These are phyloP conservation scores for Verruconis gallopava DNA, from an alignment of 2,329 filamentous ascomycete species.

Conservation along the genomic window DNA sequence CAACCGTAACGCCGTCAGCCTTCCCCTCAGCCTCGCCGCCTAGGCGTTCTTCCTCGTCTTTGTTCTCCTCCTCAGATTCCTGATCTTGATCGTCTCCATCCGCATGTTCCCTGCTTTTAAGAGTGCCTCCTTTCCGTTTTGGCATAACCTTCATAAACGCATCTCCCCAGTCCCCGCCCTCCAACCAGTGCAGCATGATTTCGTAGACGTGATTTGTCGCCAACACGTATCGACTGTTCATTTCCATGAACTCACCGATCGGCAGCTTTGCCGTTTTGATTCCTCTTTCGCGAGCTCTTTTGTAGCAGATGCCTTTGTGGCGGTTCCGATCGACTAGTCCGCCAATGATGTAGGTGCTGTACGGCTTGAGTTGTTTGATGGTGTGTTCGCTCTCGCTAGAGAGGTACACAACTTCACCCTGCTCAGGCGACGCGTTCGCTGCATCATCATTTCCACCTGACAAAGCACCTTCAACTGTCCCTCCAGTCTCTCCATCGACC, in stretches of 20 bases:
- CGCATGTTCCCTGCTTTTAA: constrained; percentile 10
- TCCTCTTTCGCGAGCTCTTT: constrained; percentile 57
- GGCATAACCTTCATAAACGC: constrained; percentile 84
- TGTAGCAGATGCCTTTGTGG: constrained; percentile 89
- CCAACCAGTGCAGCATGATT: constrained; percentile 90
- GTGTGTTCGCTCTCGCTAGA: constrained; percentile 84
- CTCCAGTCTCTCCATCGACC: constrained; percentile 41
- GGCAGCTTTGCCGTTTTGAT: constrained; percentile 83
- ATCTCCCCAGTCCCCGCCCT: constrained; percentile 79
- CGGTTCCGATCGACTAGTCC: constrained; percentile 93
- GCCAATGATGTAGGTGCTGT: constrained; percentile 85
- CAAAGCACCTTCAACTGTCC: constrained; percentile 48
- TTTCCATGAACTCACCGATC: constrained; percentile 89
- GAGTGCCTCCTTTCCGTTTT: constrained; percentile 64
- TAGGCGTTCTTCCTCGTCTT: not conserved
- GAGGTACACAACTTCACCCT: constrained; percentile 66
- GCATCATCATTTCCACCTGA: not conserved
- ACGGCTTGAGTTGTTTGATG: constrained; percentile 68
- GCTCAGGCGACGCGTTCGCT: not conserved
- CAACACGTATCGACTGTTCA: constrained; percentile 74
- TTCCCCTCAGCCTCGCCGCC: not conserved
- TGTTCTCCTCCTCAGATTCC: constrained; percentile 3
- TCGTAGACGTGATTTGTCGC: constrained; percentile 94
- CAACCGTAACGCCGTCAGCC: not conserved
- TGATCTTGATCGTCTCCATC: too few species aligned